Base-by-base conservation (phyloP, 805 yeast genomes). In the Metschnikowia kofuensis region DNA sequence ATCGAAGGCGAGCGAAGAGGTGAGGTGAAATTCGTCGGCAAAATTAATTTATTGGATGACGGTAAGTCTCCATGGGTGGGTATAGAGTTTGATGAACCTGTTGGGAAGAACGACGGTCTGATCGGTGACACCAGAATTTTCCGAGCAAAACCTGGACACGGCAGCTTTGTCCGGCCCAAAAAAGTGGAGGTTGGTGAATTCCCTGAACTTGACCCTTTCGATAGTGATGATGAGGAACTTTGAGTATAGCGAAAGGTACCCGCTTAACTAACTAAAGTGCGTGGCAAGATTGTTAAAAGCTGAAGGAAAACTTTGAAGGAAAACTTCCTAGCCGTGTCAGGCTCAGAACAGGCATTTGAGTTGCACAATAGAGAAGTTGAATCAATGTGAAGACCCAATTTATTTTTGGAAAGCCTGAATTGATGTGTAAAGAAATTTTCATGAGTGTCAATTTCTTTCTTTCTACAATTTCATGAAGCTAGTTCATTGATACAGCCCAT, bases 41-140 rank as follows among this genome's bases (percentile, higher is more conserved):
- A 66, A 36, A 80, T 92, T 1, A 73, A 80, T 0, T 82, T 77
- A 36, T 78, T 90, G 42, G 83, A 81, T 42, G 62, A 63, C 12
- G 76, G 73, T 2, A 77, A 71, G 34, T 56, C 57, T 15, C 55
- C 67, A 1, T 92, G 97, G 97, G 77, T 87, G 30, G 98, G 97
- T 0, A 78, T 92, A 4, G 87, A 84, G 57, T 83, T 90, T 47
- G 94, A 87, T 57, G 89, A 87, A 56, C 92, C 97, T 0, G 77
- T 79, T 7, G 98, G 98, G 6, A 89, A 86, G 64, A 89, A 91
- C 60, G 81, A 89, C 60, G 98, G 98, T 0, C 67, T 80, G 16
- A 69, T 89, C 36, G 79, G 82, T 34, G 90, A 88, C 0, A 62
- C 56, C 0, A 59, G 74, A 34, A 77, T 87, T 54, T 91, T 92